Base-by-base conservation (phyloP, 2,329 filamentous ascomycete genomes). In the Chaetoscypha palmicola region DNA sequence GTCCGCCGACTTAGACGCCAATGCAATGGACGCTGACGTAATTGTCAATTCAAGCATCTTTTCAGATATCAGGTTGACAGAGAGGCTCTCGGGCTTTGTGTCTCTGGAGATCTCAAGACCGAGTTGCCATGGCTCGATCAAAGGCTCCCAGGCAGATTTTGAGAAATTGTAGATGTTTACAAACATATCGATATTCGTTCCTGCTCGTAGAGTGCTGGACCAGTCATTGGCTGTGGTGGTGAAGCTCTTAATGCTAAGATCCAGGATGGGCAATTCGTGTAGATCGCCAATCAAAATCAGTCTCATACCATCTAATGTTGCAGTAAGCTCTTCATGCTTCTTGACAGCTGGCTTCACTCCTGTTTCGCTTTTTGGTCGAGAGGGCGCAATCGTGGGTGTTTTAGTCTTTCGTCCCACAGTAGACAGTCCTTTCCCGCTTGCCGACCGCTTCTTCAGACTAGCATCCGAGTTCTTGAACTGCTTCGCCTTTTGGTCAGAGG, bases 121-220 rank as follows among this genome's bases (percentile, higher is more conserved):
- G n/a, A 97, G 73, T 53, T 91, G 81, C 92, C 92, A 98, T 5
- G 94, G 94, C 62, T 98, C 92, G 20, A 98, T 79, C 24, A 98
- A 68, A 2, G 92, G 92, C 63, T 98, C 92, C 92, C 92, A 98
- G 3, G 89, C 88, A 0, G 92, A 98, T 64, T 98, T 98, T 11
- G 92, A 92, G 66, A 98, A 98, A 65, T 98, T 98, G 72, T 95
- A 98, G 20, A 98, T 83, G 58, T 97, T 98, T 56, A 94, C 78
- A 64, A 95, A 95, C 52, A 91, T 88, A 50, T 96, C 88, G 37
- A 98, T 81, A n/a, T 79, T 84, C 0, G 88, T 86, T 60, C 96
- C 88, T 0, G 87, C 91, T 58, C 82, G 89, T 64, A 98, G 73
- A 17, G 82, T 83, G 4, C 81, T 83, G 1, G 91, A 91, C 92